Conservation (phyloP, 805 yeast species). For the Starmerella floricola region DNA sequence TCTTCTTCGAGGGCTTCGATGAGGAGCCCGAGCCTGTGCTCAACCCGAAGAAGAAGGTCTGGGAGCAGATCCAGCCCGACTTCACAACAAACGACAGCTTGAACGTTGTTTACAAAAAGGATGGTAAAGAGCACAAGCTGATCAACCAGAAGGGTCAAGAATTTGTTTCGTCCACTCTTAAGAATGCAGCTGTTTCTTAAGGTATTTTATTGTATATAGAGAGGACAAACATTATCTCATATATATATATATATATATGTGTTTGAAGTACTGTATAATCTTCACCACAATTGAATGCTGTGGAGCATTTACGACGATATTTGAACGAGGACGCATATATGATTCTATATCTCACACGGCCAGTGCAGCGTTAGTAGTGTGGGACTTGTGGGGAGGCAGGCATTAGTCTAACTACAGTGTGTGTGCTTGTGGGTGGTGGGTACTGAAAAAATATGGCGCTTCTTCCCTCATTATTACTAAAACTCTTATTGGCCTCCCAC, state of each 20-base stretch:
- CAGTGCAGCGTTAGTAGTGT: no score
- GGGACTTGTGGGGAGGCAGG: no score
- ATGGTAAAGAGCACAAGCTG: slow-evolving; percentile 59
- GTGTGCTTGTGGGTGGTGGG: no score
- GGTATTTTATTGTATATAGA: not conserved
- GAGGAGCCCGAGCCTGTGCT: slow-evolving; percentile 81
- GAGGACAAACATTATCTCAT: no score
- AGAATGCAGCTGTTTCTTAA: slow-evolving; percentile 69
- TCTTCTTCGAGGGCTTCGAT: slow-evolving; percentile 84
- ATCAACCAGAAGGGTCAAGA: slow-evolving; percentile 69
- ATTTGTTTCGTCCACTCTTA: slow-evolving; percentile 61
- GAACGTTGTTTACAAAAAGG: slow-evolving; percentile 68
- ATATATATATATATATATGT: no score
- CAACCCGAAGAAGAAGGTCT: slow-evolving; percentile 96
- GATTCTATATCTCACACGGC: no score
- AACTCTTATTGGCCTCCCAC: not conserved
- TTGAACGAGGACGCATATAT: no score
- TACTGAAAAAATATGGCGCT: not conserved
- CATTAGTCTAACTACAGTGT: no score
- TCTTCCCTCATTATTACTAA: not conserved
- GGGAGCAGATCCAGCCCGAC: slow-evolving; percentile 89
- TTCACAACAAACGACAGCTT: slow-evolving; percentile 68
- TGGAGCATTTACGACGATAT: no score
- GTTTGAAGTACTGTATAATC: no score
- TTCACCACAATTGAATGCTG: no score